Evolutionary conservation across 768 basidiomycete species (phyloP).

Genomic region (Fistulinella prunicolor): DNA sequence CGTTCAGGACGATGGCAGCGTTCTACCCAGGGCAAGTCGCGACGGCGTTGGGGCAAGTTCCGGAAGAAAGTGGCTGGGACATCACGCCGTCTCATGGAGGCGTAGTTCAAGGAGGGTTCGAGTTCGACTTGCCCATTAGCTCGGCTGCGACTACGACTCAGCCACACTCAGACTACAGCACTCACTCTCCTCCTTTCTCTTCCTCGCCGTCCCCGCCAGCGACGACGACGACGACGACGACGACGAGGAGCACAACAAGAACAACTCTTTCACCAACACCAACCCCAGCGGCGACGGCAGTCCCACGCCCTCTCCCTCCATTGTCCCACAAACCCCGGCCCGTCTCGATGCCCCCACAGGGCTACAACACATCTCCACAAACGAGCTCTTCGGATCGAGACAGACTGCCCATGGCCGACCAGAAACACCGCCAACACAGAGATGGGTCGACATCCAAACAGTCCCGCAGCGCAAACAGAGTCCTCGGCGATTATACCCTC

Average conservation of each 20-base stretch:
- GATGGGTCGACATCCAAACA: constrained; percentile 35
- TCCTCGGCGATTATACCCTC: constrained; percentile 92
- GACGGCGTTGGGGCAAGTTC: constrained; percentile 45
- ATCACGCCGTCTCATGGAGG: constrained; percentile 53
- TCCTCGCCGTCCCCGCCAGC: constrained; percentile 9
- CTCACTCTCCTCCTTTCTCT: constrained; percentile 17
- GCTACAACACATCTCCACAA: constrained; percentile 35
- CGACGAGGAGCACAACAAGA: constrained; percentile 16
- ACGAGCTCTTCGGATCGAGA: constrained; percentile 34
- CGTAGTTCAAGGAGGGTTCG: constrained; percentile 50
- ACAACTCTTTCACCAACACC: constrained; percentile 4
- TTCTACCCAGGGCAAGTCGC: constrained; percentile 51
- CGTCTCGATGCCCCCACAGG: constrained; percentile 73
- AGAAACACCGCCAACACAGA: constrained; percentile 29
- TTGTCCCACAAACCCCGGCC: constrained; percentile 50
- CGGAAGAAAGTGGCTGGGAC: constrained; percentile 45
- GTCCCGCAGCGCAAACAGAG: constrained; percentile 41
- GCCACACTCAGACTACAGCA: constrained; percentile 20
- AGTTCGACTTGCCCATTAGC: constrained; percentile 59
- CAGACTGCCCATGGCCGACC: constrained; percentile 26
- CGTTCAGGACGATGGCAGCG: constrained; percentile 25
- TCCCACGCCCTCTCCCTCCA: constrained; percentile 34
- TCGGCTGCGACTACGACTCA: constrained; percentile 17
- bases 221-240: constrained; percentile 4
- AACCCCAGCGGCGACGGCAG: constrained; percentile 23